Base-by-base conservation (phyloP, 176 grass and related monocot species). In the Bonia amplexicaulis region DNA sequence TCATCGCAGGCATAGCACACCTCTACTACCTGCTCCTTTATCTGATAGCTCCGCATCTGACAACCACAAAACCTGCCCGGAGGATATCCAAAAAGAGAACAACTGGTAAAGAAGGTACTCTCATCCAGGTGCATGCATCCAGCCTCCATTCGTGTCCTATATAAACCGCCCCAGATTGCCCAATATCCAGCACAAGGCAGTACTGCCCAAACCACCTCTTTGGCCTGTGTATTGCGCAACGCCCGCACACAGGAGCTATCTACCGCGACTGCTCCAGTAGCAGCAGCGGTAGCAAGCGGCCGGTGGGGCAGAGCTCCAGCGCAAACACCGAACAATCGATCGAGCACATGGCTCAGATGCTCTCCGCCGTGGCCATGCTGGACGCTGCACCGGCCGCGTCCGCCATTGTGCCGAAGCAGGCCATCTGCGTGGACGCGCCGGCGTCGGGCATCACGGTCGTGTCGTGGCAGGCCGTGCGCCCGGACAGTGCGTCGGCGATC, bases 391-490 rank as follows among this genome's bases (percentile, higher is more conserved):
- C 71, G 22, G 77, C 76, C 39, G 64, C 74, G 49, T 90, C 84
- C 69, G 85, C 60, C 85, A 85, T 88, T 88, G 67, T 85, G 81
- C 26, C 89, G 6, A 84, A 70, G 26, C 75, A 60, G 68, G 17
- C 70, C n/a, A 29, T 81, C 69, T 84, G 89, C 44, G 49, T 87
- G 76, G 89, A 91, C 25, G 80, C 52, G 81, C 80, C 53, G 63
- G 35, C 76, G 35, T 84, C 89, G 54, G 80, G 80, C 66, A 85
- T 94, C 49, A 83, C 85, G 33, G 69, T 94, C 31, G 57, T 94
- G 66, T 95, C 91, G 57, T 93, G 81, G n/a, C 77, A 89, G 83
- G 84, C 72, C 27, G 87, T 98, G 13, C 82, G 40, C 23, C 96
- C 96, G 2, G 89, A 92, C 69, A 37, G 23, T 14, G 66, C 71